Conservation (phyloP, 2,329 filamentous ascomycete genomes). For the Elsinoe necatrix region DNA sequence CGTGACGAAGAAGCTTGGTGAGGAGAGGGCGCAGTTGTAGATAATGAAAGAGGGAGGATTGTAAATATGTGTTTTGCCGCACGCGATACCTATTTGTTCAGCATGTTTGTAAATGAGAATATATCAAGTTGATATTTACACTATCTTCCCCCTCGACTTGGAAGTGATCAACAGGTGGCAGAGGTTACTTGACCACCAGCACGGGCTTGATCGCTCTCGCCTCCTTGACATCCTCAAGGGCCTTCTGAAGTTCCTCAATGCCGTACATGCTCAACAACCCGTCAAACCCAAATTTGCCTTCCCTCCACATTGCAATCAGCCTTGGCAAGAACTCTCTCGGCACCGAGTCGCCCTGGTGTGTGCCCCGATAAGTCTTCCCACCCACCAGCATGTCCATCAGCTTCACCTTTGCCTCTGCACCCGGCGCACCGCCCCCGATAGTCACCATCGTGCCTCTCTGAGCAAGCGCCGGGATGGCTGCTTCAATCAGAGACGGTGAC, state of each 20-base stretch:
- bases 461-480: slow-evolving; percentile 19
- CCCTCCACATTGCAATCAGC: slow-evolving; percentile 20
- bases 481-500: slow-evolving; percentile 18
- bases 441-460: slow-evolving; percentile 20
- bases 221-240: slow-evolving; percentile 18
- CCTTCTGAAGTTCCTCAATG: slow-evolving; percentile 21
- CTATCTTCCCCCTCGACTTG: too few relatives aligned
- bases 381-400: slow-evolving; percentile 19
- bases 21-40: slow-evolving; percentile 24
- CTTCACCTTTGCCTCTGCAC: slow-evolving; percentile 16
- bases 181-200: slow-evolving; percentile 16
- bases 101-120: not conserved
- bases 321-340: slow-evolving; percentile 20
- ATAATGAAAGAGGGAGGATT: not conserved
- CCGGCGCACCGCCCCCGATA: slow-evolving; percentile 20
- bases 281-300: slow-evolving; percentile 21
- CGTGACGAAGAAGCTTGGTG: slow-evolving; percentile 49
- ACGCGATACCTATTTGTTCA: slow-evolving; percentile 10
- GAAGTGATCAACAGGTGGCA: too few relatives aligned
- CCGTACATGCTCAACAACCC: slow-evolving; percentile 18
- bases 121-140: too few relatives aligned
- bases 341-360: slow-evolving; percentile 23
- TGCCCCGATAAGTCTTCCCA: slow-evolving; percentile 20
- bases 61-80: slow-evolving; percentile 9
- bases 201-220: slow-evolving; percentile 22